These are phyloP conservation scores for Trichoderma sp. DNA, from an alignment of 2,329 filamentous ascomycete species.

Conservation along the genomic window DNA sequence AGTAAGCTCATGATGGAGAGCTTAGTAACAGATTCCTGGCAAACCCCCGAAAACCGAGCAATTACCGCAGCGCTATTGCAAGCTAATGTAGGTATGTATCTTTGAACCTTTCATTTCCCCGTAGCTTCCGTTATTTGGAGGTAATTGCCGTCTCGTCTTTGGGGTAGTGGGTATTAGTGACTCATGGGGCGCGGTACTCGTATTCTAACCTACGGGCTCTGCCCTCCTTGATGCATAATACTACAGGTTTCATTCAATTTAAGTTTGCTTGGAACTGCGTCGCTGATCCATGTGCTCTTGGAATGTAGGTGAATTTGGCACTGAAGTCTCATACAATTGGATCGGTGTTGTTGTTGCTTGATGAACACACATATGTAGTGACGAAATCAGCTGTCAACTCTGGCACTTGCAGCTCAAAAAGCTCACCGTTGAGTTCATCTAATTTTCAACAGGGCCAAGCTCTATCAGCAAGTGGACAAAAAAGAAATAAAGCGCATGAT, in stretches of 20 bases:
- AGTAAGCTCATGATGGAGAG: background rate
- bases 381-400: background rate
- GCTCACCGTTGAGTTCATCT: background rate
- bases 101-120: too few relatives aligned
- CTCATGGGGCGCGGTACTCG: too few relatives aligned
- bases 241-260: background rate
- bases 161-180: too few relatives aligned
- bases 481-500: background rate
- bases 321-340: background rate
- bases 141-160: too few relatives aligned
- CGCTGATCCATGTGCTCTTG: background rate
- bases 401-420: background rate
- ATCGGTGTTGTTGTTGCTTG: background rate
- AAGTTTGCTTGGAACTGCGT: background rate
- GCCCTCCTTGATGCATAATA: too few relatives aligned
- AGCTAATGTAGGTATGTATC: background rate
- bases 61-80: background rate
- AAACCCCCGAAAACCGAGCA: background rate
- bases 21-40: background rate
- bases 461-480: background rate
- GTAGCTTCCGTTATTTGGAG: too few relatives aligned
- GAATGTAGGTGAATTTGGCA: background rate
- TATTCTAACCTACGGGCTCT: too few relatives aligned
- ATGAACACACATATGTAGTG: background rate
- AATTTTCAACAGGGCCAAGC: background rate